Conservation (phyloP, 495 filamentous ascomycete genomes). For the Aspergillus haitiensis region DNA sequence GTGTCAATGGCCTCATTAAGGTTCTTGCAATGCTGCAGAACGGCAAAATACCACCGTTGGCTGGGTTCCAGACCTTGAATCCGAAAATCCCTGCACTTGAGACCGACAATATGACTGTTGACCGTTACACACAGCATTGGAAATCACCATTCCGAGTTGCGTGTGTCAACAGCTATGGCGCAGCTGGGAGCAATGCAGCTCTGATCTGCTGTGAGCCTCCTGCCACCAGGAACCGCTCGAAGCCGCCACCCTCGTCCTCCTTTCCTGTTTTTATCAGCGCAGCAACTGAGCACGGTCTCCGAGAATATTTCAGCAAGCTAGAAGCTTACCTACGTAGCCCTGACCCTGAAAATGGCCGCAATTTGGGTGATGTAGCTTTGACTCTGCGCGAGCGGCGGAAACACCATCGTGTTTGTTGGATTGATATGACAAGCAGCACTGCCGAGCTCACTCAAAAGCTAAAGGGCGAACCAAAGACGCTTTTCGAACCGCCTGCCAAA, state of each 20-base stretch:
- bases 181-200: slow-evolving; percentile 42
- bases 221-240: slow-evolving; percentile 18
- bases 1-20: slow-evolving; percentile 47
- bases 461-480: slow-evolving; percentile 30
- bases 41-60: slow-evolving; percentile 38
- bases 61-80: slow-evolving; percentile 40
- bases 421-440: slow-evolving; percentile 28
- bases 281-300: not conserved
- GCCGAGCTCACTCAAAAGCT: slow-evolving; percentile 34
- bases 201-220: slow-evolving; percentile 14
- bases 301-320: not conserved
- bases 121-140: slow-evolving; percentile 31
- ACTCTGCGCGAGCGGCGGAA: slow-evolving; percentile 32
- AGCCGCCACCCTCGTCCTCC: not conserved
- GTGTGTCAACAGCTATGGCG: slow-evolving; percentile 48
- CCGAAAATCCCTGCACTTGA: slow-evolving; percentile 24
- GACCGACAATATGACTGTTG: slow-evolving; percentile 37
- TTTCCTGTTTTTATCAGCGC: slow-evolving; percentile 14
- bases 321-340: not conserved
- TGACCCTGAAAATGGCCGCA: too few species aligned
- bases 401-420: slow-evolving; percentile 38
- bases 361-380: not conserved
- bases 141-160: slow-evolving; percentile 30
- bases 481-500: too few species aligned
- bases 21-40: slow-evolving; percentile 49